Conservation (phyloP, 495 filamentous ascomycete genomes). For the Aspergillus sclerotioniger region DNA sequence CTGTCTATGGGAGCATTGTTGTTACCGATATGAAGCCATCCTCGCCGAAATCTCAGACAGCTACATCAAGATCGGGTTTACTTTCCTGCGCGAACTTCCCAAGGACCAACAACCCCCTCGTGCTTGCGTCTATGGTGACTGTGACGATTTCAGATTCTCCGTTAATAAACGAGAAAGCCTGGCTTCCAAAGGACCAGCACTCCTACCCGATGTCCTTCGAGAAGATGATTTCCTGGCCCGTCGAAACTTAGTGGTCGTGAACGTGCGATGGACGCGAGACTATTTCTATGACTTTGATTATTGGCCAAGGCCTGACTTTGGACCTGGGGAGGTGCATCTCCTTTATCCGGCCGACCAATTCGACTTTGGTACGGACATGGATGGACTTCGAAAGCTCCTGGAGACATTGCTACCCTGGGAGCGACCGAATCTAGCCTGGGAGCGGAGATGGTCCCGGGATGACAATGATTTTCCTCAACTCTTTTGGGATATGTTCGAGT, state of each 20-base stretch:
- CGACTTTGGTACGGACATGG: constrained; percentile 1
- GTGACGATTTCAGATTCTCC: not conserved
- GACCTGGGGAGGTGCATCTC: not conserved
- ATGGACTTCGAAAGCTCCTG: not conserved
- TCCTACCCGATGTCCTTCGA: constrained; percentile 6
- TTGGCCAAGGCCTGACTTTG: not conserved
- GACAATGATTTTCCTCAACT: not conserved
- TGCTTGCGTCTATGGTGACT: not conserved
- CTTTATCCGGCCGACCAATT: constrained; percentile 12
- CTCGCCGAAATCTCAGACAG: constrained; percentile 1
- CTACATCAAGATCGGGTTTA: not conserved
- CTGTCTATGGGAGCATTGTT: constrained; percentile 10
- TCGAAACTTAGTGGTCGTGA: constrained; percentile 9
- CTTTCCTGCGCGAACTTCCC: not conserved
- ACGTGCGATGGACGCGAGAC: not conserved
- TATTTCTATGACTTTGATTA: too few relatives aligned
- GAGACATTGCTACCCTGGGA: not conserved
- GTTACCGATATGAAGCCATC: not conserved
- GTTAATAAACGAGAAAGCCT: not conserved
- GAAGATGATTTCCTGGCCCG: constrained; percentile 1
- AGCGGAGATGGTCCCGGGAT: constrained; percentile 1
- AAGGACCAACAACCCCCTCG: not conserved
- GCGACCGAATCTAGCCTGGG: constrained; percentile 2
- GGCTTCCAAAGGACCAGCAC: constrained; percentile 4
- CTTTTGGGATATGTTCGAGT: not conserved